Evolutionary conservation across 257 asterid genomes (phyloP).

Genomic region (Solanum clarkiae): DNA sequence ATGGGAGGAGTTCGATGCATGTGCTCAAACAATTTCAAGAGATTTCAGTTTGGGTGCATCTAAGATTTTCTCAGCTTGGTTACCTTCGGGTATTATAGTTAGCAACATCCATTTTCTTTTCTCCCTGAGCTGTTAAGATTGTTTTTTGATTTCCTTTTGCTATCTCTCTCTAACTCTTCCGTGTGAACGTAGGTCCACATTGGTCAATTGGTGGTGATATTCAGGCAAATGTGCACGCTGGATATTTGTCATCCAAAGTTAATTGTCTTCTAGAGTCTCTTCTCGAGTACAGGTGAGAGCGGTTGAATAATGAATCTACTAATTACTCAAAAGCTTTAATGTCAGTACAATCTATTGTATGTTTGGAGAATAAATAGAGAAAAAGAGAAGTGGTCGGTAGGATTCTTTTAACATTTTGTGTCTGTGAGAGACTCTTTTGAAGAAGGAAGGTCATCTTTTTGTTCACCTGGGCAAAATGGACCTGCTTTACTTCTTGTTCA

Average conservation of each 20-base stretch:
- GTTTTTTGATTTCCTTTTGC: not conserved
- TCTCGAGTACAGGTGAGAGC: conserved; percentile 63
- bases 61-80: conserved; percentile 20
- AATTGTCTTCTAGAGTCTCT: conserved; percentile 51
- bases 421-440: not conserved
- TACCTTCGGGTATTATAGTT: conserved; percentile 41
- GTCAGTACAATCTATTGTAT: not conserved
- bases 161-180: not conserved
- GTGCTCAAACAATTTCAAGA: conserved; percentile 23
- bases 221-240: conserved; percentile 21
- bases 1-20: conserved; percentile 37
- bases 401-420: not conserved
- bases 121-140: not conserved
- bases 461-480: not conserved
- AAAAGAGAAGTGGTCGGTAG: not conserved
- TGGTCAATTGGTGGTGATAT: conserved; percentile 22
- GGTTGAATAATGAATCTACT: not conserved
- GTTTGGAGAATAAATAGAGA: not conserved
- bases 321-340: not conserved
- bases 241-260: conserved; percentile 56
- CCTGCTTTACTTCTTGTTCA: not conserved
- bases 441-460: not conserved
- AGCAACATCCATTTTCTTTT: not conserved
- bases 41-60: conserved; percentile 45
- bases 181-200: conserved; percentile 20